Percentiles rank a stretch among this genome's conserved stretches.
These are phyloP conservation scores for Cyclotella cryptica DNA, from an alignment of 108 stramenopile species.

Conservation along the genomic window DNA sequence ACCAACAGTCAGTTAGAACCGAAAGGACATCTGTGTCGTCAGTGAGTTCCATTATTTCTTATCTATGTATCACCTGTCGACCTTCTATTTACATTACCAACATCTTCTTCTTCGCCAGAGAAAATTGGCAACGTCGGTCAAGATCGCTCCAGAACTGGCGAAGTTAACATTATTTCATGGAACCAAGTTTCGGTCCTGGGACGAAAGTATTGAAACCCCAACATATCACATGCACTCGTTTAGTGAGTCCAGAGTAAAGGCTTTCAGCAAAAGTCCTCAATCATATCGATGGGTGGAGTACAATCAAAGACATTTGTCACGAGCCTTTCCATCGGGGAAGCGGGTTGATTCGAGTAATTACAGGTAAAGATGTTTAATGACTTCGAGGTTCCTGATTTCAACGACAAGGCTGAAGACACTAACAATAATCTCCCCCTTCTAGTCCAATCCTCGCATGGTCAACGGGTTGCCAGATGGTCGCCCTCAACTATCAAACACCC, in stretches of 20 bases:
- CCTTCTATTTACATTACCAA: neutral
- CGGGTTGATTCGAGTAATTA: conserved; percentile 94
- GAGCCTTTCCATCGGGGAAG: conserved; percentile 91
- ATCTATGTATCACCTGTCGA: neutral
- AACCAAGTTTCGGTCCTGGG: conserved; percentile 65
- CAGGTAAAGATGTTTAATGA: conserved; percentile 26
- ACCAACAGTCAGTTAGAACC: conserved; percentile 37
- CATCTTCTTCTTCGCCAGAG: conserved; percentile 13
- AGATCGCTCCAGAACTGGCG: conserved; percentile 70
- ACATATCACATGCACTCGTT: conserved; percentile 85
- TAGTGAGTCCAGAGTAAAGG: conserved; percentile 70
- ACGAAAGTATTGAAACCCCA: conserved; percentile 52
- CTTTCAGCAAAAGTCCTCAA: conserved; percentile 49
- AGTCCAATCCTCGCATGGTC: conserved; percentile 89
- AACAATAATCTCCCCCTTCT: neutral
- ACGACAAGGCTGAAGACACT: neutral
- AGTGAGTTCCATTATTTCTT: conserved; percentile 13
- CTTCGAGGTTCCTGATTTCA: neutral
- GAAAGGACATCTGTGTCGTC: conserved; percentile 24
- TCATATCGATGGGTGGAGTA: conserved; percentile 70
- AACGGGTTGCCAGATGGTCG: conserved; percentile 93
- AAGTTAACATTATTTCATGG: conserved; percentile 81
- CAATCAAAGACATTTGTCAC: conserved; percentile 81
- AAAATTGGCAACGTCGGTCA: conserved; percentile 41
- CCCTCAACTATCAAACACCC: conserved; percentile 93